A percentile compares a stretch with the other conserved stretches of the same genome.
Evolutionary conservation across 2,329 filamentous ascomycete species (phyloP).

Genomic region (Alternaria triticimaculans): DNA sequence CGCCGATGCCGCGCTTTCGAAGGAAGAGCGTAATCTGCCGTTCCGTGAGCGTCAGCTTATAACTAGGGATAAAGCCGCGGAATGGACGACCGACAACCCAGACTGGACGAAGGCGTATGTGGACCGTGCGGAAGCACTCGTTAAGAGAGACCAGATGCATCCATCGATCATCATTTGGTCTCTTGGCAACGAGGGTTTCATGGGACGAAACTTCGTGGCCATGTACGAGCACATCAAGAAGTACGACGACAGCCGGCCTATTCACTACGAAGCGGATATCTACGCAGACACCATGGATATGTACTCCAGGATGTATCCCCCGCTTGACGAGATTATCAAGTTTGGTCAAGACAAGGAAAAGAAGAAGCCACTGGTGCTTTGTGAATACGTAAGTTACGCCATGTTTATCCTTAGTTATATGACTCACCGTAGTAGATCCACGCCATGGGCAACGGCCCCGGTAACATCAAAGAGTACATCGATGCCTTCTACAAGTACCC

Average conservation of each 20-base stretch:
- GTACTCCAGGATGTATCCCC: slow-evolving; percentile 72
- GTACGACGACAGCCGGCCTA: slow-evolving; percentile 63
- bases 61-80: slow-evolving; percentile 61
- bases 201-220: slow-evolving; percentile 69
- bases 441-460: slow-evolving; percentile 78
- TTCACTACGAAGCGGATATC: slow-evolving; percentile 72
- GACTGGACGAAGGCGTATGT: slow-evolving; percentile 69
- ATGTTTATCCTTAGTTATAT: too few relatives aligned
- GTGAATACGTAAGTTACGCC: slow-evolving; percentile 53
- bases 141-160: slow-evolving; percentile 74
- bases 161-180: slow-evolving; percentile 76
- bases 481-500: slow-evolving; percentile 67
- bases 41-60: slow-evolving; percentile 67
- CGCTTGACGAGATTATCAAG: slow-evolving; percentile 58
- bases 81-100: slow-evolving; percentile 67
- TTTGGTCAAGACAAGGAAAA: slow-evolving; percentile 52
- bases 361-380: slow-evolving; percentile 64
- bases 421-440: slow-evolving; percentile 43
- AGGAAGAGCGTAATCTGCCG: slow-evolving; percentile 53
- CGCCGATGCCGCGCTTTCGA: slow-evolving; percentile 34
- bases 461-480: slow-evolving; percentile 72
- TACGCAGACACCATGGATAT: slow-evolving; percentile 68
- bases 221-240: slow-evolving; percentile 70
- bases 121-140: slow-evolving; percentile 69
- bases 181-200: slow-evolving; percentile 76